Base-by-base conservation (phyloP, 2,329 filamentous ascomycete species). In the Atkinsonella hypoxylon region DNA sequence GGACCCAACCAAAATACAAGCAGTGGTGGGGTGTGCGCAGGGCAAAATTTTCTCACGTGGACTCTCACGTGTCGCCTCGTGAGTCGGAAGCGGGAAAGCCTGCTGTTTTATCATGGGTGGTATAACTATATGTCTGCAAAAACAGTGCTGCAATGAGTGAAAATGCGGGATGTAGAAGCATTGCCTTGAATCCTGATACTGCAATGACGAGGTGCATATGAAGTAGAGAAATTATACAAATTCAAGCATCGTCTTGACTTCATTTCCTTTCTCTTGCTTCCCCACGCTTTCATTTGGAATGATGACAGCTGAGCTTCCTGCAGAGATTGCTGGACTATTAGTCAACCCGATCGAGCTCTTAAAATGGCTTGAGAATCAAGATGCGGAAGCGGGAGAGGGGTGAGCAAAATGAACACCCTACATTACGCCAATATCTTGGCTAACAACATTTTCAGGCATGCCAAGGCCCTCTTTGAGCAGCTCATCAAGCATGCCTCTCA, bases 401-500 rank as follows among this genome's bases (percentile, higher is more conserved):
- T 73, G 61, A 60, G 67, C 58, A 55, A 52, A 46, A 30, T 6
- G 34, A 12, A 12, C 34, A 44, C 8, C 50, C 49, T 38, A 43
- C 49, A n/a, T 44, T 11, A 18, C 38, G 15, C 2, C 22, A 4
- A 15, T 12, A 31, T 15, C 26, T 4, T 40, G 48, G 47, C 47
- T 52, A 47, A 53, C 54, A 45, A 51, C 45, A 49, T 20, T 36
- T 41, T 8, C 57, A 61, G 58, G 51, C 56, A 54, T 55, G 72
- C 70, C 20, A 58, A 69, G 53, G 60, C 60, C 34, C 61, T 78
- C 5, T 79, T 79, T 58, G 59, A 70, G 13, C 65, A 67, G 46
- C 69, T 81, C 11, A 66, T 81, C 4, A 57, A 63, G 15, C 68
- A 69, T 52, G 76, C 77, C 30, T 69, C 72, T 10, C 74, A 77